A percentile compares a stretch with the other conserved stretches of the same genome.
Evolutionary conservation across 1,284 basidiomycete genomes (phyloP).

Genomic region (Ganoderma leucocontextum): DNA sequence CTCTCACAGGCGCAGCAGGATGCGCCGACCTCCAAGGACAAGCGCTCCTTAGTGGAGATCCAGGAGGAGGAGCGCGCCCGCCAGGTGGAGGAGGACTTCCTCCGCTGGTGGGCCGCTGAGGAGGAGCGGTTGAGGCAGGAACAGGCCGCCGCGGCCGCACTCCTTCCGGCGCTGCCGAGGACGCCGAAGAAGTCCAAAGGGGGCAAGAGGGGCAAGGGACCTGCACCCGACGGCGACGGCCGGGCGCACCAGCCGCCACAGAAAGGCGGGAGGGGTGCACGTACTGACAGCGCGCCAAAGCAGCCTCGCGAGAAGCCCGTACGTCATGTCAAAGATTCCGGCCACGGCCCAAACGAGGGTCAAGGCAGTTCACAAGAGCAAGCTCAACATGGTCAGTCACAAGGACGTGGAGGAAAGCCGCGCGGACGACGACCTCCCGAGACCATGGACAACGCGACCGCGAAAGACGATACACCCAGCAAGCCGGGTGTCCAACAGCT

Average conservation of each 20-base stretch:
- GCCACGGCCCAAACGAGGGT: not conserved
- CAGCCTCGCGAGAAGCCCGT: constrained; percentile 11
- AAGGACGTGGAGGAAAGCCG: constrained; percentile 9
- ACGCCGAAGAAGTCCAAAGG: constrained; percentile 27
- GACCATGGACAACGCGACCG: not conserved
- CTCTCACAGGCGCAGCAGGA: constrained; percentile 72
- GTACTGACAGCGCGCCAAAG: constrained; percentile 9
- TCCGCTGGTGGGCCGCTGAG: constrained; percentile 88
- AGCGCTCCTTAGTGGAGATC: constrained; percentile 79
- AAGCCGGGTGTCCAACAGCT: constrained; percentile 1
- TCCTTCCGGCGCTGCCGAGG: constrained; percentile 15
- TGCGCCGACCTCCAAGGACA: constrained; percentile 52
- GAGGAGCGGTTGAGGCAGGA: constrained; percentile 66
- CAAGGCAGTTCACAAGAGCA: not conserved
- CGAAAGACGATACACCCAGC: constrained; percentile 14
- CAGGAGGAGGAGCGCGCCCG: constrained; percentile 82
- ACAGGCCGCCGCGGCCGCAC: constrained; percentile 25
- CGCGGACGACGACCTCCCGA: constrained; percentile 20
- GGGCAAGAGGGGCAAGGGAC: constrained; percentile 16
- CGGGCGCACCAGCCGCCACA: constrained; percentile 2
- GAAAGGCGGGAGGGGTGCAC: constrained; percentile 13
- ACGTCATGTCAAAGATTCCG: not conserved
- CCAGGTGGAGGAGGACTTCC: constrained; percentile 77
- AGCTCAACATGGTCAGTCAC: constrained; percentile 5
- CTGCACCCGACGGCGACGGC: not conserved